These are phyloP conservation scores for Phialocephala subalpina DNA, from an alignment of 2,329 filamentous ascomycete genomes.

Conservation along the genomic window DNA sequence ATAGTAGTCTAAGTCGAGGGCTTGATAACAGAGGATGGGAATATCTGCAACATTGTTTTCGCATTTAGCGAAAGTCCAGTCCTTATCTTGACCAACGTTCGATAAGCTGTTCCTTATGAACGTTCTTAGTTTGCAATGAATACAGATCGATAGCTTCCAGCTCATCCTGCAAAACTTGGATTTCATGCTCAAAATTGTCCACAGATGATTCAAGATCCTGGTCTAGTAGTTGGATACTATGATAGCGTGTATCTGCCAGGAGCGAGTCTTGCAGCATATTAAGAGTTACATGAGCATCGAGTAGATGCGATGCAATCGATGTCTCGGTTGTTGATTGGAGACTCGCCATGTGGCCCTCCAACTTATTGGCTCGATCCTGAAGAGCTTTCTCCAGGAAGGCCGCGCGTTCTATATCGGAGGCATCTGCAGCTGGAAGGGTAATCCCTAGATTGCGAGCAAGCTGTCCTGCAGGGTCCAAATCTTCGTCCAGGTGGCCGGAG, in stretches of 20 bases:
- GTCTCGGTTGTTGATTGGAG: slow-evolving; percentile 61
- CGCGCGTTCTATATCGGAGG: slow-evolving; percentile 35
- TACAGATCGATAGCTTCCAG: slow-evolving; percentile 47
- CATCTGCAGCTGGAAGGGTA: slow-evolving; percentile 47
- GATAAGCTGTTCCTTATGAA: slow-evolving; percentile 58
- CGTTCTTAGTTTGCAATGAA: slow-evolving; percentile 49
- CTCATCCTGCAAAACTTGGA: slow-evolving; percentile 48
- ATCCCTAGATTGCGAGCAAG: slow-evolving; percentile 59
- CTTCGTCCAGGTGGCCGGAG: slow-evolving; percentile 48
- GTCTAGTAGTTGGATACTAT: slow-evolving; percentile 58
- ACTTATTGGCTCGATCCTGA: slow-evolving; percentile 51
- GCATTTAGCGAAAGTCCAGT: not conserved
- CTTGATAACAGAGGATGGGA: no score
- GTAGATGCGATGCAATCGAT: slow-evolving; percentile 50
- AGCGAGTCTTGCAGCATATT: slow-evolving; percentile 60
- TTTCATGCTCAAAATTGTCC: slow-evolving; percentile 43
- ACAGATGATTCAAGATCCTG: slow-evolving; percentile 61
- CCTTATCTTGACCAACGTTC: slow-evolving; percentile 50
- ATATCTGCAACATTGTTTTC: not conserved
- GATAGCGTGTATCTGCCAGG: slow-evolving; percentile 59
- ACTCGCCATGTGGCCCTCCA: slow-evolving; percentile 52
- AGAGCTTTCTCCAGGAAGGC: slow-evolving; percentile 40
- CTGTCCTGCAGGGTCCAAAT: slow-evolving; percentile 45
- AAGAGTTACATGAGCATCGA: slow-evolving; percentile 57
- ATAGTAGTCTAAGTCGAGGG: no score